A percentile compares a stretch with the other conserved stretches of the same genome.
These are phyloP conservation scores for Ilex paraguariensis DNA, from an alignment of 305 asterid species.

Conservation along the genomic window DNA sequence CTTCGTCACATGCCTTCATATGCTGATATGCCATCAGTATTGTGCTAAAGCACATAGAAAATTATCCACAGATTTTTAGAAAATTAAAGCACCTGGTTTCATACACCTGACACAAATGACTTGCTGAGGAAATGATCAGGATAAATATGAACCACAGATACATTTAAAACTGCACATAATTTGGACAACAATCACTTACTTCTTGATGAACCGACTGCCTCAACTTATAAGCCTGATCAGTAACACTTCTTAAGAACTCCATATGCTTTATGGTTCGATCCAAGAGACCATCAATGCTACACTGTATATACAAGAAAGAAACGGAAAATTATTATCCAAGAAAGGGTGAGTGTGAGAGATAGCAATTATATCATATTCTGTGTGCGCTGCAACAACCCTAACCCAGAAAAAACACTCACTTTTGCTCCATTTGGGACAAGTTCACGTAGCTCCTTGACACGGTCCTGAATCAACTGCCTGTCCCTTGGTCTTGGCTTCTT, in stretches of 20 bases:
- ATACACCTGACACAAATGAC: neutral
- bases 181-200: conserved; percentile 29
- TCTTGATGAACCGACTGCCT: conserved; percentile 39
- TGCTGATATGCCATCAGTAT: no score
- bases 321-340: conserved; percentile 1
- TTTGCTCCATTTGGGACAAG: conserved; percentile 83
- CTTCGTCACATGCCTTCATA: no score
- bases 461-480: conserved; percentile 86
- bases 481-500: conserved; percentile 77
- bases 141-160: neutral
- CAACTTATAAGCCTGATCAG: conserved; percentile 70
- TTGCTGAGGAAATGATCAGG: conserved; percentile 2
- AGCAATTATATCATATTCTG: neutral
- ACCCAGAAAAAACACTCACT: conserved; percentile 31
- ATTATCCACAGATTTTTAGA: neutral
- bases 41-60: neutral
- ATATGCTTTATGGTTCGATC: conserved; percentile 87
- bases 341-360: neutral
- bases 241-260: conserved; percentile 61
- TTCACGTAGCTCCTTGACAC: conserved; percentile 80
- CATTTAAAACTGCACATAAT: no score
- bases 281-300: conserved; percentile 94
- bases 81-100: neutral
- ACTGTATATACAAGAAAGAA: conserved; percentile 39
- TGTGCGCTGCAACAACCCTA: neutral